A percentile compares a stretch with the other conserved stretches of the same genome.
Evolutionary conservation across 2,329 filamentous ascomycete species (phyloP).

Genomic region (Aspergillus sp.): DNA sequence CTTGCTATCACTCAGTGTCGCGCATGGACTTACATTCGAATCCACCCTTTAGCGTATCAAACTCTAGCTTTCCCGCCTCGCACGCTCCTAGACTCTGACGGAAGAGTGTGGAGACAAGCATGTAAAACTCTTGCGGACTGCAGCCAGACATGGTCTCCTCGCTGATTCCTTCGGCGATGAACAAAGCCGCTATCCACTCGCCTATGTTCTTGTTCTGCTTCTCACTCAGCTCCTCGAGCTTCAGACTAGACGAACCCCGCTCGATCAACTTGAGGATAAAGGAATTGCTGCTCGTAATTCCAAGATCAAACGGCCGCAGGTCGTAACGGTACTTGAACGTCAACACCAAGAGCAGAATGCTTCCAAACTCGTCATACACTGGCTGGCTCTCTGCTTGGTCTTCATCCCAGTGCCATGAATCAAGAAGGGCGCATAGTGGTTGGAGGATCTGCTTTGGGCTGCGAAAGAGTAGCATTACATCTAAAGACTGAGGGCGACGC

Average conservation of each 20-base stretch:
- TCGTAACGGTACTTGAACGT: constrained; percentile 63
- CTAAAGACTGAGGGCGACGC: constrained; percentile 59
- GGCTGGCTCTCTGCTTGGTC: constrained; percentile 68
- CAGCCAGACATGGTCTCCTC: constrained; percentile 69
- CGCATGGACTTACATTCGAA: constrained; percentile 59
- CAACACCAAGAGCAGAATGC: constrained; percentile 62
- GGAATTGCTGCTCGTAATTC: constrained; percentile 53
- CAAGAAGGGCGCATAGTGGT: constrained; percentile 62
- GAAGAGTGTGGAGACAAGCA: constrained; percentile 65
- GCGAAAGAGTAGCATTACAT: constrained; percentile 65
- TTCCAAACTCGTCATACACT: constrained; percentile 68
- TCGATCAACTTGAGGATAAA: constrained; percentile 62
- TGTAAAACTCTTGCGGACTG: constrained; percentile 67
- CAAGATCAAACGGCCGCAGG: constrained; percentile 57
- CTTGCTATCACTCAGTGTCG: background rate
- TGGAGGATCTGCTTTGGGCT: constrained; percentile 60
- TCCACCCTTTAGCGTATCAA: constrained; percentile 64
- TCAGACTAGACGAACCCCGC: constrained; percentile 50
- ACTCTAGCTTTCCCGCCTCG: constrained; percentile 57
- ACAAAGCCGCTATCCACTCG: constrained; percentile 65
- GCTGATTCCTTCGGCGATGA: constrained; percentile 65
- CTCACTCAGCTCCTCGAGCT: constrained; percentile 56
- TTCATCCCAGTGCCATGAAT: constrained; percentile 68
- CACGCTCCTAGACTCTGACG: constrained; percentile 64
- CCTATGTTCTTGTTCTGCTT: constrained; percentile 62